Conservation (phyloP, 2,329 filamentous ascomycete species). For the Lasiodiplodia theobromae region DNA sequence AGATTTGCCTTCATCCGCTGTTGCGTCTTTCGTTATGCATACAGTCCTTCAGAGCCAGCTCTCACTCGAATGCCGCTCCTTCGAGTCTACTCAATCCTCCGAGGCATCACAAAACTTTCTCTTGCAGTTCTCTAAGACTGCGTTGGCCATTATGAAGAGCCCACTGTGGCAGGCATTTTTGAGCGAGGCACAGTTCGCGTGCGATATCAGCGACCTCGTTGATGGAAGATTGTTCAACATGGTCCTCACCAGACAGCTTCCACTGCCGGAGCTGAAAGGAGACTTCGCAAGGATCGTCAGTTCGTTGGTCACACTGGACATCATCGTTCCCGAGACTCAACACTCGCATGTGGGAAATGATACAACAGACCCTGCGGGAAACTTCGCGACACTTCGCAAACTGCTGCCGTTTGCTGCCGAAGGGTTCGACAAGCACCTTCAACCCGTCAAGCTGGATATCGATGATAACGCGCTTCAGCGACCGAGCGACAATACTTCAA, state of each 20-base stretch:
- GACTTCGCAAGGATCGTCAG: not conserved
- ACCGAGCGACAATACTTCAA: slow-evolving; percentile 37
- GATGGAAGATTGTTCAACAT: slow-evolving; percentile 60
- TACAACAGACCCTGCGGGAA: not conserved
- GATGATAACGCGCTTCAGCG: slow-evolving; percentile 44
- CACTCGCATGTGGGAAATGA: not conserved
- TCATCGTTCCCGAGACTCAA: not conserved
- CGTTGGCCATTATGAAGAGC: not conserved
- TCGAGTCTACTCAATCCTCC: not conserved
- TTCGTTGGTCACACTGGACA: not conserved
- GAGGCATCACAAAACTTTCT: not conserved
- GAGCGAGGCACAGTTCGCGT: not conserved
- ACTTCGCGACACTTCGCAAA: not conserved
- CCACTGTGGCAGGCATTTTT: slow-evolving; percentile 9
- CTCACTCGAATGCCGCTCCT: not conserved
- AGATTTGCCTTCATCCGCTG: not conserved
- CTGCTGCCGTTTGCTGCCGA: slow-evolving; percentile 57
- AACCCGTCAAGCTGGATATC: slow-evolving; percentile 50
- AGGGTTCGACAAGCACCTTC: slow-evolving; percentile 57
- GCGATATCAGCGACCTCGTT: slow-evolving; percentile 60
- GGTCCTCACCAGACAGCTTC: not conserved
- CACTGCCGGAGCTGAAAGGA: not conserved
- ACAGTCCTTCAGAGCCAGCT: slow-evolving; percentile 3
- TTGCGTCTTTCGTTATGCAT: slow-evolving; percentile 11
- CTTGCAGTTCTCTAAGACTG: not conserved